Conservation (phyloP, 345 rosid genomes). For the Adansonia digitata region DNA sequence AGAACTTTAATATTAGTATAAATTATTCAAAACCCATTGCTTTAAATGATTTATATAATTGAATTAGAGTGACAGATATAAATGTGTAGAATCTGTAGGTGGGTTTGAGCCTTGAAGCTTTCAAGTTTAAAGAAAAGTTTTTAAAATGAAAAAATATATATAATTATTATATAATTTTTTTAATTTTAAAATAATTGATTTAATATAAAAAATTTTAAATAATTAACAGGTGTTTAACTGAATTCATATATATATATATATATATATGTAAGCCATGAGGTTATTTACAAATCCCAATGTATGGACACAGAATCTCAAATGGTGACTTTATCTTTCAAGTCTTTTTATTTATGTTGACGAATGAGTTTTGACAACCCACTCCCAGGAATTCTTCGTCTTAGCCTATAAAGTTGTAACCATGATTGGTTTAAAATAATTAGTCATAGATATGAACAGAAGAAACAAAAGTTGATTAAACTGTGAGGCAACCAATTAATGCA, state of each 20-base stretch:
- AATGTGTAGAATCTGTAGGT: not conserved
- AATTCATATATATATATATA: no score
- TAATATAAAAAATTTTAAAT: no score
- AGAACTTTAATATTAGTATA: no score
- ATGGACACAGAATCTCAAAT: not conserved
- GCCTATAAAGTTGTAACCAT: not conserved
- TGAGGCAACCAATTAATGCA: no score
- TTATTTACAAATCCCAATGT: not conserved
- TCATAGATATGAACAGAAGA: not conserved
- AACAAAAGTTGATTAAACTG: not conserved
- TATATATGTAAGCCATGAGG: not conserved
- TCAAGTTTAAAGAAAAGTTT: no score
- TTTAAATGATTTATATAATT: not conserved
- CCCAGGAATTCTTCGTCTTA: not conserved
- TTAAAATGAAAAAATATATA: no score
- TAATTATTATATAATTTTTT: no score
- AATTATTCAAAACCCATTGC: not conserved
- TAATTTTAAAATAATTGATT: no score
- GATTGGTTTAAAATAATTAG: not conserved
- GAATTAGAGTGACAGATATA: not conserved
- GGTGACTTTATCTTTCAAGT: not conserved
- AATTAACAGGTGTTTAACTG: no score
- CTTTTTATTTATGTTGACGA: not conserved
- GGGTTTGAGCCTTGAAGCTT: not conserved
- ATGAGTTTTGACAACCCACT: not conserved